Base-by-base conservation (phyloP, 2,329 filamentous ascomycete species). In the Grosmannia huntii region DNA sequence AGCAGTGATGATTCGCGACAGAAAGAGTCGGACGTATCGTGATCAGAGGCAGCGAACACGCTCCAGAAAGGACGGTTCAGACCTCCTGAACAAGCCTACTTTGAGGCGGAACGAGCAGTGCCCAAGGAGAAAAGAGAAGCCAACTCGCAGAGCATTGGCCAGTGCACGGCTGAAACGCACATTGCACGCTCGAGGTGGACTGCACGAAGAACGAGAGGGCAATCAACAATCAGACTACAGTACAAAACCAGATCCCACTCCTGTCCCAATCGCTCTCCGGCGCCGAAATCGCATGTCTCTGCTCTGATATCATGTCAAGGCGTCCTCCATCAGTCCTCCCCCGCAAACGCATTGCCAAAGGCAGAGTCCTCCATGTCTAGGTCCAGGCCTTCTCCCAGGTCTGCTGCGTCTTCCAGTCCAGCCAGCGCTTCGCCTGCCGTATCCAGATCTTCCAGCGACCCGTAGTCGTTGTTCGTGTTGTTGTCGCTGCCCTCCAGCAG, bases 281-380 rank as follows among this genome's bases (percentile, higher is more conserved):
- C 31, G 51, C 51, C 51, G 5, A 33, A 53, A 53, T 53, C 51
- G 33, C 46, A 49, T 25, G 25, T 33, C 28, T 52, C n/a, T 33
- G 25, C 28, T 52, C 50, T 52, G n/a, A 31, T 52, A 21, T 12
- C 27, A 21, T 52, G 27, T 31, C 50, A 48, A 21, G 11, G 14
- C 44, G 19, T 53, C 31, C 12, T 21, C 33, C 28, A 16, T 52
- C 16, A 57, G 46, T 50, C 55, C 11, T 19, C 56, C 23, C 80
- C 82, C 65, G 90, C 87, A 71, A 92, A 89, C 0, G 89, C 89
- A 65, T 94, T 87, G 3, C 87, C 89, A 72, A 94, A 94, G 1
- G 87, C 89, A 41, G 85, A 89, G 66, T 90, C 86, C 53, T 89
- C 86, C 75, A 90, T 80, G 62, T 85, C 86, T 73, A 85, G 69